phyloP scores from a whole-genome alignment of 352 stramenopile genomes.

The Globisporangium parvum region DNA sequence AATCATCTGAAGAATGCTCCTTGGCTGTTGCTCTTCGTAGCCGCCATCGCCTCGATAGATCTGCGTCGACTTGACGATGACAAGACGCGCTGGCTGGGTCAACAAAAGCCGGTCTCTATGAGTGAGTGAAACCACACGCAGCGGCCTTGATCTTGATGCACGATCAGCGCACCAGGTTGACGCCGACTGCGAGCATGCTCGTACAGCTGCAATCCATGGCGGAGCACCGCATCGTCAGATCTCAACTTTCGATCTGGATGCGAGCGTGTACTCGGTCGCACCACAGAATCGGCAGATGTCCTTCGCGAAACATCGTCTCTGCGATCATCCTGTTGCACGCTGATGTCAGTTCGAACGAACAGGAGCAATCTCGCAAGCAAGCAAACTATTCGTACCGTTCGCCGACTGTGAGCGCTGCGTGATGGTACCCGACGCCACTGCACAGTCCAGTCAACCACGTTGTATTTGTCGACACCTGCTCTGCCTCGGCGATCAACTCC shows the following conservation, averaged over 20 bases:
- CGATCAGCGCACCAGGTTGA: conserved; percentile 28
- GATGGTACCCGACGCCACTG: conserved; percentile 30
- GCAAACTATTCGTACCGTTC: conserved; percentile 18
- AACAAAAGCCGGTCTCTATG: neutral
- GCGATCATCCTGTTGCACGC: conserved; percentile 16
- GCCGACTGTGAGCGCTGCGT: conserved; percentile 19
- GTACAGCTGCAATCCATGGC: conserved; percentile 20
- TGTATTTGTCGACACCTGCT: conserved; percentile 9
- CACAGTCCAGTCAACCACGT: conserved; percentile 9
- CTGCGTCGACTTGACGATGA: conserved; percentile 35
- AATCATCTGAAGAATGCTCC: conserved; percentile 34
- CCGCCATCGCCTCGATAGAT: conserved; percentile 23
- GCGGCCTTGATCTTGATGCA: neutral
- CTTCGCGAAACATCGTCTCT: conserved; percentile 23
- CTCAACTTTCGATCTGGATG: neutral
- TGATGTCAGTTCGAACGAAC: neutral
- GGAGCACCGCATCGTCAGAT: neutral
- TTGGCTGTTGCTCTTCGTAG: conserved; percentile 22
- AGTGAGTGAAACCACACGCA: neutral
- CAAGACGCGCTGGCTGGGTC: conserved; percentile 27
- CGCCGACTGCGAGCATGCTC: conserved; percentile 30
- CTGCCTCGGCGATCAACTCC: conserved; percentile 4
- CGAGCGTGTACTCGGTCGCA: conserved; percentile 4
- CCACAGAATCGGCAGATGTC: conserved; percentile 27
- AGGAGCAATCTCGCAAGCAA: too few relatives aligned